Conservation (phyloP, 805 yeast species). For the Myxozyma vanderwaltii region DNA sequence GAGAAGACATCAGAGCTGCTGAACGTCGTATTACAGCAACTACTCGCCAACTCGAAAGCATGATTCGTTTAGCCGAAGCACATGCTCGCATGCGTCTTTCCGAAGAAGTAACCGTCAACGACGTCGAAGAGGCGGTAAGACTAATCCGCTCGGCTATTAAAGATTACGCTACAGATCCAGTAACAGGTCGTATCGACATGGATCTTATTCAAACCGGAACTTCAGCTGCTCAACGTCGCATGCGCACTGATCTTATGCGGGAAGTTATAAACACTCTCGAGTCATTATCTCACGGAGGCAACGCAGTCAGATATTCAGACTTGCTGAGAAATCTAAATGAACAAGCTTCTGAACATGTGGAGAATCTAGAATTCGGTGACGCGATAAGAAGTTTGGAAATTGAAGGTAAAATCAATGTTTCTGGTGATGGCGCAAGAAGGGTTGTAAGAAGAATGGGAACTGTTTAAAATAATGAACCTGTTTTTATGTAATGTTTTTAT, state of each 20-base stretch:
- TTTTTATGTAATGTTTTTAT: neutral
- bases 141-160: conserved; percentile 91
- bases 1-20: conserved; percentile 83
- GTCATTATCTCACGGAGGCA: conserved; percentile 4
- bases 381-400: conserved; percentile 66
- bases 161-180: conserved; percentile 97
- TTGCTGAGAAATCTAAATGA: conserved; percentile 66
- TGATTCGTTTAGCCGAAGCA: conserved; percentile 91
- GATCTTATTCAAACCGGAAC: conserved; percentile 96
- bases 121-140: conserved; percentile 92
- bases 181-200: conserved; percentile 96
- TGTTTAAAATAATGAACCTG: neutral
- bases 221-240: conserved; percentile 77
- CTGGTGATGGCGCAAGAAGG: conserved; percentile 74
- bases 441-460: conserved; percentile 47
- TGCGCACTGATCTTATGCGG: conserved; percentile 70
- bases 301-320: conserved; percentile 58
- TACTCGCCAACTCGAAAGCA: conserved; percentile 92
- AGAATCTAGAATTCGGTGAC: conserved; percentile 68
- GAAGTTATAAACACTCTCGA: conserved; percentile 60
- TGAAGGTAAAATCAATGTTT: conserved; percentile 67
- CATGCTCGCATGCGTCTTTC: conserved; percentile 95
- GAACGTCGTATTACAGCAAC: conserved; percentile 97
- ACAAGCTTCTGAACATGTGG: conserved; percentile 63
- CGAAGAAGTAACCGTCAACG: conserved; percentile 66